Evolutionary conservation across 1,284 basidiomycete genomes (phyloP), one percentile per base, ranked within the genome.

Genomic region (Puccinia novopanici): DNA sequence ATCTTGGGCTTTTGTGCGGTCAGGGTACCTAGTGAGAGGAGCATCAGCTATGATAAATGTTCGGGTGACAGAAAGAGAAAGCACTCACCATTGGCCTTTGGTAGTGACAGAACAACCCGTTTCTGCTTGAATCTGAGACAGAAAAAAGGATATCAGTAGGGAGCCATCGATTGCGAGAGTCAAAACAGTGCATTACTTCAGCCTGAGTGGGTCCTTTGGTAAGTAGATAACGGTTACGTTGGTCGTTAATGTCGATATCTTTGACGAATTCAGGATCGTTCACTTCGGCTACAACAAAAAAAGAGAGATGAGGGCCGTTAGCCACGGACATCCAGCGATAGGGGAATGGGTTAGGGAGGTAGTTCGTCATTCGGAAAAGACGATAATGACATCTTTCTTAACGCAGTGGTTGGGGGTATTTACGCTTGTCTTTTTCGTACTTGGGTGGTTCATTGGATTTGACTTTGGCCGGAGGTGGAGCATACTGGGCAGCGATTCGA

Each of bases 211-310:
- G 90, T 2, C 93, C 93, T 86, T 94, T 97, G 63, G 97, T 99
- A 84, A 99, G 88, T 85, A 98, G 88, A 86, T 99, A 99, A 81
- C 96, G 89, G 87, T 99, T 99, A 84, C 95, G 88, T 80, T 96
- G 89, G 87, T 99, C 97, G 86, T 99, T 98, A 86, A 99, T 97
- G 86, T 98, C 95, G 82, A 99, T 93, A 86, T 98, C 94, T 84
- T 93, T 90, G 19, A 91, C 91, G 84, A 92, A 98, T 74, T 93
- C 93, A 8, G 78, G 78, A 55, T 80, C 78, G 57, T 80, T 80
- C 3, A 73, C 34, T 80, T 80, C 78, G 4, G 78, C 78, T 80
- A 50, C 6, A 63, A 48, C 3, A 50, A n/a, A 2, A 30, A 45
- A 76, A n/a, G n/a, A 67, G 45, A 27, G 54, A 37, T 61, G 3